Percentiles rank a stretch among this genome's conserved stretches.
These are phyloP conservation scores for Calonectria pteridis DNA, from an alignment of 2,329 filamentous ascomycete genomes.

Conservation along the genomic window DNA sequence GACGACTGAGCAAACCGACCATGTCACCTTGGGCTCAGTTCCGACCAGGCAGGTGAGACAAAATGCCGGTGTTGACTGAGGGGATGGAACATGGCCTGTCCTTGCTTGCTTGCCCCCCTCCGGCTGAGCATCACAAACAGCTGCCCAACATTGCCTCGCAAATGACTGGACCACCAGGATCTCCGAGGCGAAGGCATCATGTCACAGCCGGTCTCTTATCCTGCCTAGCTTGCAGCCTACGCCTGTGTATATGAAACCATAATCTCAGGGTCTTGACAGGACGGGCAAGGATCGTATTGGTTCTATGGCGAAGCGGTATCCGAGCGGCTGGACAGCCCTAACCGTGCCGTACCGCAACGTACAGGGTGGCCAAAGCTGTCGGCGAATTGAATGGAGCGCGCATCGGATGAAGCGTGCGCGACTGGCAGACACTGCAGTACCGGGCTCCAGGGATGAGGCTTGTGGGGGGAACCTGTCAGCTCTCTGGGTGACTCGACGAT, in stretches of 20 bases:
- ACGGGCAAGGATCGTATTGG: background rate
- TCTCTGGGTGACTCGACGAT: background rate
- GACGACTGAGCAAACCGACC: background rate
- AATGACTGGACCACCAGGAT: background rate
- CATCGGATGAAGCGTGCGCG: background rate
- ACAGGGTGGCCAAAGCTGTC: slow-evolving; percentile 12
- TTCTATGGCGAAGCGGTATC: slow-evolving; percentile 5
- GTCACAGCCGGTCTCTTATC: background rate
- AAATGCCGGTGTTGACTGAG: slow-evolving; percentile 14
- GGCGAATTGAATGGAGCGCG: slow-evolving; percentile 5
- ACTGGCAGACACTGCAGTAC: slow-evolving; percentile 1
- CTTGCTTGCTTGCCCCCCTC: slow-evolving; percentile 1
- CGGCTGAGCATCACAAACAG: background rate
- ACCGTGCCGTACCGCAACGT: slow-evolving; percentile 12
- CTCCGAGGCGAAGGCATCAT: background rate
- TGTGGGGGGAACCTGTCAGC: background rate
- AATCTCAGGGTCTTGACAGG: slow-evolving; percentile 7
- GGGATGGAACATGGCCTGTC: slow-evolving; percentile 12
- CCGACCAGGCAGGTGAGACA: slow-evolving; percentile 23
- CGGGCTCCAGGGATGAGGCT: slow-evolving; percentile 4
- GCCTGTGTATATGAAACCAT: slow-evolving; percentile 12
- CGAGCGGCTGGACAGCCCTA: slow-evolving; percentile 15
- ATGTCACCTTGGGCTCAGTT: slow-evolving; percentile 3
- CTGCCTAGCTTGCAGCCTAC: background rate
- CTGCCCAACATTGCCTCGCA: background rate